Conservation (phyloP, 768 basidiomycete species). For the Wakefieldia striispora region DNA sequence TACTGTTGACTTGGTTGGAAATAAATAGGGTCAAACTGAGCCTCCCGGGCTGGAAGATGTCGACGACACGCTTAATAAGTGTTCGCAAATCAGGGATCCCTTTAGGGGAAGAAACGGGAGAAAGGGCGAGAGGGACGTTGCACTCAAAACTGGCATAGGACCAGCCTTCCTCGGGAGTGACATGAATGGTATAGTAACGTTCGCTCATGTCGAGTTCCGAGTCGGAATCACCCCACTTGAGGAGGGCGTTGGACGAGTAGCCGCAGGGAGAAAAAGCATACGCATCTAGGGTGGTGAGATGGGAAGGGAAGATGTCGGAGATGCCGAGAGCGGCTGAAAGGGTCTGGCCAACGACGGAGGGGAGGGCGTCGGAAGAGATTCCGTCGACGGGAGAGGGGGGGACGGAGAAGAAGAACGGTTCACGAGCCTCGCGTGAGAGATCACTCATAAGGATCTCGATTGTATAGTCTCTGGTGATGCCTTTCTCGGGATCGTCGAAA, state of each 20-base stretch:
- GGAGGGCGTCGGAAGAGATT: conserved; percentile 38
- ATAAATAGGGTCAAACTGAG: conserved; percentile 90
- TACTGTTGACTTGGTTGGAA: conserved; percentile 55
- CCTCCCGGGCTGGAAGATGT: conserved; percentile 88
- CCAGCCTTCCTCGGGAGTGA: conserved; percentile 97
- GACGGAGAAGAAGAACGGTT: conserved; percentile 66
- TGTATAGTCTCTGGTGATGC: conserved; percentile 71
- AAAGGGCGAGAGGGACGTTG: conserved; percentile 72
- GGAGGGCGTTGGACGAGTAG: conserved; percentile 90
- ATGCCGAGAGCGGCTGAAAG: conserved; percentile 78
- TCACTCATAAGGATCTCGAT: conserved; percentile 98
- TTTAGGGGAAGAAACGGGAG: conserved; percentile 28
- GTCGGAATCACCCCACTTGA: conserved; percentile 49
- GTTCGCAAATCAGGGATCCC: conserved; percentile 73
- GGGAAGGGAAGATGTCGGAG: conserved; percentile 72
- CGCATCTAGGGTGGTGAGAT: conserved; percentile 82
- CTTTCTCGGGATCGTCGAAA: conserved; percentile 12
- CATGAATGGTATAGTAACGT: conserved; percentile 98
- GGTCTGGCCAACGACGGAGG: conserved; percentile 28
- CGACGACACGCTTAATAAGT: conserved; percentile 84
- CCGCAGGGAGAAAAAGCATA: conserved; percentile 96
- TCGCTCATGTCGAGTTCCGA: conserved; percentile 48
- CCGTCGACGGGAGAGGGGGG: conserved; percentile 48
- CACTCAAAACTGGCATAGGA: conserved; percentile 99
- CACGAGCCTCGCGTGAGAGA: conserved; percentile 70